These are phyloP conservation scores for Neocatenulostroma microsporum DNA, from an alignment of 2,329 filamentous ascomycete genomes.

Conservation along the genomic window DNA sequence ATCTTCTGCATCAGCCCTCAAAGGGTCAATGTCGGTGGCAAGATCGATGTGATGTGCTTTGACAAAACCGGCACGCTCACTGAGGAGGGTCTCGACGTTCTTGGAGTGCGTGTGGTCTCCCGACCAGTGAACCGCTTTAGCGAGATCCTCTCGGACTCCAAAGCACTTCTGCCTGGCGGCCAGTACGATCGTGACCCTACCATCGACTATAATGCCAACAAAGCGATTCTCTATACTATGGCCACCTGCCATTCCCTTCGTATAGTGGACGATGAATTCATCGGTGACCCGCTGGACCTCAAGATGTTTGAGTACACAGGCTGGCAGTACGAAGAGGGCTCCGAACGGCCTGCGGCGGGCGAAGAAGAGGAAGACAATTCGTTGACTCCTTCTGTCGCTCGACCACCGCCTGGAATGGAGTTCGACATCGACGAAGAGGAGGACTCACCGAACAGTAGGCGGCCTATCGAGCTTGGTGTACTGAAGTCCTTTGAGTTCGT, in stretches of 20 bases:
- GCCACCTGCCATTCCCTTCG: constrained; percentile 92
- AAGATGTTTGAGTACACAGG: constrained; percentile 98
- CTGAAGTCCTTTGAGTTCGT: constrained; percentile 91
- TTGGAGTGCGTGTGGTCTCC: constrained; percentile 75
- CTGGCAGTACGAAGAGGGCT: constrained; percentile 88
- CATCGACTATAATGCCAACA: constrained; percentile 53
- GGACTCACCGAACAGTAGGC: constrained; percentile 36
- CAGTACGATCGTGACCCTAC: constrained; percentile 52
- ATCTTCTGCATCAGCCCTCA: constrained; percentile 99
- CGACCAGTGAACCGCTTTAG: constrained; percentile 58
- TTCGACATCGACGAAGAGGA: constrained; percentile 49
- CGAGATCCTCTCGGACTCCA: constrained; percentile 62
- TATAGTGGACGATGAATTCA: constrained; percentile 75
- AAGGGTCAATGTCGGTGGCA: constrained; percentile 91
- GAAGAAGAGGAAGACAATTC: constrained; percentile 68
- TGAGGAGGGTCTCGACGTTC: constrained; percentile 88
- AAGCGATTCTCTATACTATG: constrained; percentile 84
- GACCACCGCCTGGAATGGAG: constrained; percentile 60
- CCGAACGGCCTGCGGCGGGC: constrained; percentile 52
- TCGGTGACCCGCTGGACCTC: constrained; percentile 88
- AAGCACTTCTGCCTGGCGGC: constrained; percentile 50
- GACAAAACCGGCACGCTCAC: constrained; percentile 99
- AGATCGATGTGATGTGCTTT: constrained; percentile 93
- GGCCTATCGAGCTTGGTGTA: constrained; percentile 75
- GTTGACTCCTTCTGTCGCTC: constrained; percentile 79